phyloP scores from a whole-genome alignment of 176 grass and related monocot genomes.

The Chloris gayana region DNA sequence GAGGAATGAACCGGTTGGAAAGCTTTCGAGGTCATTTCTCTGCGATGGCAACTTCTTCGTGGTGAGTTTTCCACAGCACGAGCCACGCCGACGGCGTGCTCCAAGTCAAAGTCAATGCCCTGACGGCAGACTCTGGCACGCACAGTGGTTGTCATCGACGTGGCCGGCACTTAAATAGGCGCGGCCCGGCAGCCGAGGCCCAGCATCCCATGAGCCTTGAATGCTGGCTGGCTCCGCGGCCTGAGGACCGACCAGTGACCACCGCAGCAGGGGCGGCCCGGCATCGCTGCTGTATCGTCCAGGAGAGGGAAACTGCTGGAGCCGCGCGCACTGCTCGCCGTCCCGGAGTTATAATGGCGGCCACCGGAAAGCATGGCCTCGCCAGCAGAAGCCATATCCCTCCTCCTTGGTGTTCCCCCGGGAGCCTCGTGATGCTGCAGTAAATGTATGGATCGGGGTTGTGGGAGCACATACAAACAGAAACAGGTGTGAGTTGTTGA shows the following conservation, averaged over 20 bases:
- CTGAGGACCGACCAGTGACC: neutral
- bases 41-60: too few species aligned
- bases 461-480: neutral
- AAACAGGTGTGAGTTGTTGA: too few species aligned
- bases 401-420: neutral
- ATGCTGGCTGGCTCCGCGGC: neutral
- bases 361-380: constrained; percentile 22
- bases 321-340: neutral
- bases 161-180: constrained; percentile 1
- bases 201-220: neutral
- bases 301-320: neutral
- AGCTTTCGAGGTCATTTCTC: too few species aligned
- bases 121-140: neutral
- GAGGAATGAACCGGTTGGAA: too few species aligned
- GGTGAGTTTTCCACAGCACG: too few species aligned
- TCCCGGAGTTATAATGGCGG: constrained; percentile 25
- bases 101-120: neutral
- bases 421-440: neutral
- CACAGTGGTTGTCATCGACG: constrained; percentile 1
- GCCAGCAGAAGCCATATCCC: neutral
- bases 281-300: neutral
- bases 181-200: neutral
- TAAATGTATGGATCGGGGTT: neutral
- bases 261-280: constrained; percentile 9
- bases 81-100: too few species aligned